Percentiles rank a stretch among this genome's conserved stretches.
Conservation (phyloP, 495 filamentous ascomycete species). For the Xylaria sp. region DNA sequence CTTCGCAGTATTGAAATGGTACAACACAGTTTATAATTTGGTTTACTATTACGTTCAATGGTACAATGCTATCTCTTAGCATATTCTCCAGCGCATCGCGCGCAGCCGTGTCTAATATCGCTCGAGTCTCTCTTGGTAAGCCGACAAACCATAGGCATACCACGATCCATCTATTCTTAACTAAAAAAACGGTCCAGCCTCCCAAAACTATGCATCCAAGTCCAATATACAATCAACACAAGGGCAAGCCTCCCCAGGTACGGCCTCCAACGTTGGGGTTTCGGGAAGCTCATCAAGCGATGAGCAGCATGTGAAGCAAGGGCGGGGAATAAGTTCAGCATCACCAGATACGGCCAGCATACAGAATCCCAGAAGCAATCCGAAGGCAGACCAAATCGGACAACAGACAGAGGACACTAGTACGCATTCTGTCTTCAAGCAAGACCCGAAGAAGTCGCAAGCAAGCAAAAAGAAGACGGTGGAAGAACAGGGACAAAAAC, state of each 20-base stretch:
- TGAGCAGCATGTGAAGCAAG: too few relatives aligned
- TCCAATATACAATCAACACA: too few relatives aligned
- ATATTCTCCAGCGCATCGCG: not conserved
- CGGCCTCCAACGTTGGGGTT: too few relatives aligned
- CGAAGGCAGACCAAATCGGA: not conserved
- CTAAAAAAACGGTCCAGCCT: too few relatives aligned
- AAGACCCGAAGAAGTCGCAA: not conserved
- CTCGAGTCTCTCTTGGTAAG: not conserved
- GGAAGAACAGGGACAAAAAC: conserved; percentile 12
- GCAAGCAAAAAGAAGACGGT: conserved; percentile 26
- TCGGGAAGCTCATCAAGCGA: too few relatives aligned
- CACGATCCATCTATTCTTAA: too few relatives aligned
- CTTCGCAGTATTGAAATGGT: not conserved
- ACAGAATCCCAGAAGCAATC: not conserved
- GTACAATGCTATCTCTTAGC: conserved; percentile 7
- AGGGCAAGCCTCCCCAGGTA: too few relatives aligned
- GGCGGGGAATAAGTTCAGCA: too few relatives aligned
- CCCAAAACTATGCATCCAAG: too few relatives aligned
- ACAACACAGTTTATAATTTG: not conserved
- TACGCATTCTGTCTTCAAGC: conserved; percentile 3
- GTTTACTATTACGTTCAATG: not conserved
- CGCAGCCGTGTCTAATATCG: not conserved
- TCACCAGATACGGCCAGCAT: too few relatives aligned
- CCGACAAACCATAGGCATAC: not conserved
- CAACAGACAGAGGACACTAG: conserved; percentile 1